These are phyloP conservation scores for Cubamyces sp. DNA, from an alignment of 768 basidiomycete species.

Conservation along the genomic window DNA sequence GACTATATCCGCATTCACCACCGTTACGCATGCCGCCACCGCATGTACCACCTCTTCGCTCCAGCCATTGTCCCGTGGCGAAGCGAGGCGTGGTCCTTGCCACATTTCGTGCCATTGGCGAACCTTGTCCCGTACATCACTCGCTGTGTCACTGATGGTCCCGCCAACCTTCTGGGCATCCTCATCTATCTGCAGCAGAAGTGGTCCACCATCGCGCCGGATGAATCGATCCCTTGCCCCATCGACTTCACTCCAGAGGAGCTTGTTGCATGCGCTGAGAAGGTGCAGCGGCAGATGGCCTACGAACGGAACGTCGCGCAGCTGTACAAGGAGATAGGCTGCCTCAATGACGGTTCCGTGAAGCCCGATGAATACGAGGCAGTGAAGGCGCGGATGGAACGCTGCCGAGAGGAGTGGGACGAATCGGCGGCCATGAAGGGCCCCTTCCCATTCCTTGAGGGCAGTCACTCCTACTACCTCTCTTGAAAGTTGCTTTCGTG, in stretches of 20 bases:
- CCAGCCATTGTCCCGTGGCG: not conserved
- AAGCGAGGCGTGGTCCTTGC: not conserved
- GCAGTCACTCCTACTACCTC: not conserved
- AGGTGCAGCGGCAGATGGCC: not conserved
- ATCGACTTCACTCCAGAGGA: constrained; percentile 11
- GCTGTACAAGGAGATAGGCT: not conserved
- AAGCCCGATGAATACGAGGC: not conserved
- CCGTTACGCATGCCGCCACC: constrained; percentile 4
- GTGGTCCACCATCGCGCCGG: constrained; percentile 2
- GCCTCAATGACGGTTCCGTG: constrained; percentile 4
- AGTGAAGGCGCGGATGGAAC: constrained; percentile 1
- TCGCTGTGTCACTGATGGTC: constrained; percentile 15
- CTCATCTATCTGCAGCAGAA: not conserved
- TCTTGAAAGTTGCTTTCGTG: not conserved
- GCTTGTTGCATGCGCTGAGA: not conserved
- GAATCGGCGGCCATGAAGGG: constrained; percentile 11
- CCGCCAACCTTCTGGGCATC: not conserved
- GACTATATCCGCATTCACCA: not conserved
- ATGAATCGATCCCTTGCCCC: constrained; percentile 9
- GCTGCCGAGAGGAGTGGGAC: constrained; percentile 6
- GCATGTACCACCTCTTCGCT: not conserved
- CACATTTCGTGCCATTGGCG: not conserved
- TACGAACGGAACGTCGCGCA: not conserved
- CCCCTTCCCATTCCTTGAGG: constrained; percentile 11
- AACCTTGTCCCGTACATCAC: constrained; percentile 4